Conservation (phyloP, 345 rosid species). For the Aquilaria sinensis region DNA sequence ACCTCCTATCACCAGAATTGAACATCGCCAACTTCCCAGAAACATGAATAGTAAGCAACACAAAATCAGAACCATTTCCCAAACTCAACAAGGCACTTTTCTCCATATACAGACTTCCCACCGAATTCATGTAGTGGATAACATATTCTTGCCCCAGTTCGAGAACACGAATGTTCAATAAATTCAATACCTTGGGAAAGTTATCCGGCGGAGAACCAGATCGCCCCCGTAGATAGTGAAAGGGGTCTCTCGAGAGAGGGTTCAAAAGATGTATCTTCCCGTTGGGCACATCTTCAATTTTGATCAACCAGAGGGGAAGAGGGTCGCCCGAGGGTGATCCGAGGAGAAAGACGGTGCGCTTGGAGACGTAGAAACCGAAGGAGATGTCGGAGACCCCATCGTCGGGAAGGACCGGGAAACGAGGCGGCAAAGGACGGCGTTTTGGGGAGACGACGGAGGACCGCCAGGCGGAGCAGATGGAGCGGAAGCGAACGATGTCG, state of each 20-base stretch:
- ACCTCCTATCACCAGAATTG: conserved; percentile 45
- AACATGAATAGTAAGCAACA: conserved; percentile 78
- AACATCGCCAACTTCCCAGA: conserved; percentile 84
- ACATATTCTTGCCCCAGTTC: conserved; percentile 71
- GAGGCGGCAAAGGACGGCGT: conserved; percentile 30
- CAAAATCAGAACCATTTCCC: conserved; percentile 30
- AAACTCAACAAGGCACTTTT: conserved; percentile 52
- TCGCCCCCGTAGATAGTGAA: conserved; percentile 16
- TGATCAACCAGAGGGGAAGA: conserved; percentile 54
- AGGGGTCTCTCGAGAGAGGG: conserved; percentile 38
- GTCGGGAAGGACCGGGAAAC: conserved; percentile 50
- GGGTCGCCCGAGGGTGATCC: conserved; percentile 19
- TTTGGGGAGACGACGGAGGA: conserved; percentile 38
- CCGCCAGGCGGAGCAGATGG: conserved; percentile 82
- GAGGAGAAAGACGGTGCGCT: conserved; percentile 54
- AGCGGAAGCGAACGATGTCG: conserved; percentile 68
- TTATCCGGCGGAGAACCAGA: conserved; percentile 25
- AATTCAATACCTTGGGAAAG: conserved; percentile 47
- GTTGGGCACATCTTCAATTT: conserved; percentile 32
- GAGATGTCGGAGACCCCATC: conserved; percentile 35
- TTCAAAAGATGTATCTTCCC: conserved; percentile 36
- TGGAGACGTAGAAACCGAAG: conserved; percentile 61
- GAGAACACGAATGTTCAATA: conserved; percentile 28
- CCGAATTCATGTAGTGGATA: conserved; percentile 43
- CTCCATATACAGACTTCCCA: conserved; percentile 58